Percentiles rank a stretch among this genome's conserved stretches.
phyloP scores from a whole-genome alignment of 257 asterid species.

The Henckelia pumila region DNA sequence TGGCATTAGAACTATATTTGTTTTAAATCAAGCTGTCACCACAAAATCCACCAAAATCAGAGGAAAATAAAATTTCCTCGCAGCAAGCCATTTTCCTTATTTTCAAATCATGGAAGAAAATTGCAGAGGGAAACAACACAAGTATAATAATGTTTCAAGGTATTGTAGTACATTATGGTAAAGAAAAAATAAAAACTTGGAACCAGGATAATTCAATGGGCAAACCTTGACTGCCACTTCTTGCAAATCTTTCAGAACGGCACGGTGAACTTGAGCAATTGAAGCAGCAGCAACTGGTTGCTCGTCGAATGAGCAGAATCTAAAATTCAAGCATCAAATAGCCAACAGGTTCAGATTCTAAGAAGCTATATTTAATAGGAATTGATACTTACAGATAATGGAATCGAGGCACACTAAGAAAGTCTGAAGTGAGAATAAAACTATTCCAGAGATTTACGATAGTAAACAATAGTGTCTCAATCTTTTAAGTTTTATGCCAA shows the following conservation, averaged over 20 bases:
- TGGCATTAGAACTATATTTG: too few species aligned
- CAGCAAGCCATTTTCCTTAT: slow-evolving; percentile 13
- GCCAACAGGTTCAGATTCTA: slow-evolving; percentile 22
- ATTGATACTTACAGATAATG: slow-evolving; percentile 6
- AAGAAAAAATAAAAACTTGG: slow-evolving; percentile 22
- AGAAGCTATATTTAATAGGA: slow-evolving; percentile 12
- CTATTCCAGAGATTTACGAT: background rate
- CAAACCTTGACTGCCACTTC: slow-evolving; percentile 96
- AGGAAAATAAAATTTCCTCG: background rate
- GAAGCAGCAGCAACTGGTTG: slow-evolving; percentile 98
- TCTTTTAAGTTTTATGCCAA: background rate
- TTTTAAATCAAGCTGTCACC: background rate
- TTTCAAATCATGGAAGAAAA: background rate
- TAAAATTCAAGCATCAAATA: slow-evolving; percentile 35
- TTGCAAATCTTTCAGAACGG: slow-evolving; percentile 58
- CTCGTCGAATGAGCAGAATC: slow-evolving; percentile 82
- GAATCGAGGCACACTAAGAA: slow-evolving; percentile 11
- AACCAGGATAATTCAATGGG: slow-evolving; percentile 20
- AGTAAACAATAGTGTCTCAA: background rate
- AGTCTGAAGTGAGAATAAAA: too few species aligned
- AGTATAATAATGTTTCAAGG: slow-evolving; percentile 1
- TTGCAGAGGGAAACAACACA: background rate
- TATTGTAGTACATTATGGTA: slow-evolving; percentile 15
- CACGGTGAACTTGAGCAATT: slow-evolving; percentile 96
- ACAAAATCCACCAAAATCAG: too few species aligned